These are phyloP conservation scores for Penicillium angulare DNA, from an alignment of 495 filamentous ascomycete genomes.

Conservation along the genomic window DNA sequence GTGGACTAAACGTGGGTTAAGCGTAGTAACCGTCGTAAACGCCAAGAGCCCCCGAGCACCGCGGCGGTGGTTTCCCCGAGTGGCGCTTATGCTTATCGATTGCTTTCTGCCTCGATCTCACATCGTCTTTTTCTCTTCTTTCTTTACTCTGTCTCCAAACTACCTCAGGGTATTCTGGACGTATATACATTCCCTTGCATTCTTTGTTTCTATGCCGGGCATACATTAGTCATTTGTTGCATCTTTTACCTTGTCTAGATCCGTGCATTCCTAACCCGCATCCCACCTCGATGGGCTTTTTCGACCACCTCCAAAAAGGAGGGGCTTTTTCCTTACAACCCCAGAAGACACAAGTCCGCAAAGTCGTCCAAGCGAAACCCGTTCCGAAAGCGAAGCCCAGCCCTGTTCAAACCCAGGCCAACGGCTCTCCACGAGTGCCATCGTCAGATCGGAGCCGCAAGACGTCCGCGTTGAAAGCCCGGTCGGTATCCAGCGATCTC, in stretches of 20 bases:
- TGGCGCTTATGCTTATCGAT: conserved; percentile 32
- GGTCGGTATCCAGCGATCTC: conserved; percentile 33
- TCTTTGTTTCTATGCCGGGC: conserved; percentile 15
- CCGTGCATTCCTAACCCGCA: conserved; percentile 11
- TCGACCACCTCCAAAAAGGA: conserved; percentile 56
- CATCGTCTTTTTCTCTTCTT: conserved; percentile 16
- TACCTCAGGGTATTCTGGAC: neutral
- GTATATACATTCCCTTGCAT: conserved; percentile 8
- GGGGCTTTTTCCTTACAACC: conserved; percentile 49
- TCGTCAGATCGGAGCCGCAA: conserved; percentile 29
- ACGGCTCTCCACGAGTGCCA: conserved; percentile 20
- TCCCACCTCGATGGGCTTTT: conserved; percentile 47
- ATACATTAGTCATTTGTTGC: conserved; percentile 18
- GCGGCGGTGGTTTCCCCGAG: conserved; percentile 20
- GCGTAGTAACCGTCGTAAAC: neutral
- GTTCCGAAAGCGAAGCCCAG: conserved; percentile 29
- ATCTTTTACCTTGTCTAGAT: conserved; percentile 19
- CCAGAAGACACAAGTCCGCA: conserved; percentile 49
- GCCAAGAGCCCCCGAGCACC: conserved; percentile 1
- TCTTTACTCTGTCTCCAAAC: conserved; percentile 3
- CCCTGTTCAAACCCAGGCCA: conserved; percentile 23
- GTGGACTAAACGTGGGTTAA: conserved; percentile 1
- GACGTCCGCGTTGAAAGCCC: conserved; percentile 24
- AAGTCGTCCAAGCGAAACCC: conserved; percentile 43
- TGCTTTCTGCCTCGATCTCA: conserved; percentile 9